phyloP scores from a whole-genome alignment of 2,329 filamentous ascomycete genomes.

The Mycocentrospora acerina region DNA sequence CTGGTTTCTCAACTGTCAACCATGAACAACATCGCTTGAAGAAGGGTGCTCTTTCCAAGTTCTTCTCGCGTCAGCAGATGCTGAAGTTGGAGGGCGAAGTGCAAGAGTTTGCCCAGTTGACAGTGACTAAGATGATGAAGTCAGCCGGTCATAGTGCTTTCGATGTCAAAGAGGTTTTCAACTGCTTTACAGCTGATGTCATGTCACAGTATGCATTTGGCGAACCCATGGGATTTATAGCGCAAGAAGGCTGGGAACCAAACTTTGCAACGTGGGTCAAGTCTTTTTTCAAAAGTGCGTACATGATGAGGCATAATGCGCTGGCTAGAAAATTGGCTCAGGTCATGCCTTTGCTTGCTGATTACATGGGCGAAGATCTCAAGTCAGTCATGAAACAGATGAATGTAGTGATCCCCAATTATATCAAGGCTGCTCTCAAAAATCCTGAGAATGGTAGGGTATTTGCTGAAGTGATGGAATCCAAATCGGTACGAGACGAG shows the following conservation, averaged over 20 bases:
- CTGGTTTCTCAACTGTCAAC: conserved; percentile 29
- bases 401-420: conserved; percentile 28
- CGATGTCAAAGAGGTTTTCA: conserved; percentile 31
- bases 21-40: conserved; percentile 37
- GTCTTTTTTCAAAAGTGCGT: conserved; percentile 28
- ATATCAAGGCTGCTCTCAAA: conserved; percentile 22
- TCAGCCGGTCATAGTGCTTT: conserved; percentile 21
- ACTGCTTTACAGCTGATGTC: conserved; percentile 29
- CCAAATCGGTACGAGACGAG: conserved; percentile 21
- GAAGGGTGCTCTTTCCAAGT: conserved; percentile 35
- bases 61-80: conserved; percentile 39
- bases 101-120: conserved; percentile 19
- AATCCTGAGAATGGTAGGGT: conserved; percentile 28
- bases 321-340: conserved; percentile 25
- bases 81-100: conserved; percentile 26
- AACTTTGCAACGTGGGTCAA: conserved; percentile 30
- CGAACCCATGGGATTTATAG: conserved; percentile 29
- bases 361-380: conserved; percentile 29
- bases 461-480: conserved; percentile 23
- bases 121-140: conserved; percentile 19
- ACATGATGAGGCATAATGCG: conserved; percentile 31
- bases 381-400: conserved; percentile 26
- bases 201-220: conserved; percentile 30
- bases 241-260: conserved; percentile 30
- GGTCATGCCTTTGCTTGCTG: conserved; percentile 26